These are phyloP conservation scores for Teunomyces tritomae DNA, from an alignment of 805 yeast species.

Conservation along the genomic window DNA sequence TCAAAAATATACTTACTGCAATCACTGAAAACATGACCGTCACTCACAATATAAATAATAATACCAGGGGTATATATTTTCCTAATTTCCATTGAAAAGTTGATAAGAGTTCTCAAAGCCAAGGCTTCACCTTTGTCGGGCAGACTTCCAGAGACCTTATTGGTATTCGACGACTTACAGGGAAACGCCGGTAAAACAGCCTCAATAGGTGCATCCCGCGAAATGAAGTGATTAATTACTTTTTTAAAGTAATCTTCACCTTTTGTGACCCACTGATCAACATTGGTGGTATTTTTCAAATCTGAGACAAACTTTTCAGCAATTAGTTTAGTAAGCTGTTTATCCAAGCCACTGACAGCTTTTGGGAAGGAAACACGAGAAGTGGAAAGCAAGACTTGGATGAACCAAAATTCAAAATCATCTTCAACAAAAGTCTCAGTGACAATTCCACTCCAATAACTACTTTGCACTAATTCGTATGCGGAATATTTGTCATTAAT, in stretches of 20 bases:
- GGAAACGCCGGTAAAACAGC: constrained; percentile 65
- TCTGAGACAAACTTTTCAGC: constrained; percentile 44
- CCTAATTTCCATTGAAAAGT: constrained; percentile 27
- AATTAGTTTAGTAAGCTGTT: constrained; percentile 15
- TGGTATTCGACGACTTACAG: constrained; percentile 56
- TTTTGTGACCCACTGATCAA: constrained; percentile 49
- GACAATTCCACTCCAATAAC: constrained; percentile 26
- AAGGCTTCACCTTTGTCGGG: constrained; percentile 55
- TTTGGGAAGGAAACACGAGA: constrained; percentile 16
- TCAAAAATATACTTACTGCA: constrained; percentile 26
- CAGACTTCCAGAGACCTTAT: constrained; percentile 46
- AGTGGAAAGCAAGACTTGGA: constrained; percentile 22
- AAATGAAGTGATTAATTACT: constrained; percentile 47
- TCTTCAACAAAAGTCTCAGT: constrained; percentile 21
- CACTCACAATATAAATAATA: constrained; percentile 56
- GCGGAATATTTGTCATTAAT: constrained; percentile 7
- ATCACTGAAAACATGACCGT: constrained; percentile 65
- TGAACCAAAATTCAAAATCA: constrained; percentile 33
- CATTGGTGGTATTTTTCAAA: constrained; percentile 45
- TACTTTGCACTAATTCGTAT: constrained; percentile 18
- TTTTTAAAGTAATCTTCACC: constrained; percentile 45
- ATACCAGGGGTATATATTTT: constrained; percentile 53
- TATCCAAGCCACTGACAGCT: constrained; percentile 5
- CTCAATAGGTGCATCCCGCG: constrained; percentile 47
- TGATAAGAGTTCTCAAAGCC: constrained; percentile 30